A percentile compares a stretch with the other conserved stretches of the same genome.
These are phyloP conservation scores for Eucalyptus lansdowneana DNA, from an alignment of 345 rosid genomes.

Conservation along the genomic window DNA sequence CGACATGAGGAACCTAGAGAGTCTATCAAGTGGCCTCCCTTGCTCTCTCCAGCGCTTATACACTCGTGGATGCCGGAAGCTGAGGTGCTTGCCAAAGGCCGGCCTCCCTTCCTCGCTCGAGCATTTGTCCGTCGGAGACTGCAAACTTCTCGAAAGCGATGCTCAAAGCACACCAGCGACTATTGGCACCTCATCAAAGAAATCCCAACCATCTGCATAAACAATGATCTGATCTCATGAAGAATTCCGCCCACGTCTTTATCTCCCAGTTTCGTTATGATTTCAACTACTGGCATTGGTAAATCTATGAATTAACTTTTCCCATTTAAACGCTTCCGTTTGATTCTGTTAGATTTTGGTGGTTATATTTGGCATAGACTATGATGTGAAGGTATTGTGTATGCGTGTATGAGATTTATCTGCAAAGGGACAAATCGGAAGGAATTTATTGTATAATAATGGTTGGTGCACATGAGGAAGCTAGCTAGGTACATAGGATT, in stretches of 20 bases:
- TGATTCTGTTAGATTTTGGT: not conserved
- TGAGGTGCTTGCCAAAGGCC: too few species aligned
- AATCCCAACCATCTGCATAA: not conserved
- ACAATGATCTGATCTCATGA: not conserved
- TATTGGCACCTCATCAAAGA: not conserved
- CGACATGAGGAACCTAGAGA: too few species aligned
- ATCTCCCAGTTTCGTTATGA: not conserved
- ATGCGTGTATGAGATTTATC: not conserved
- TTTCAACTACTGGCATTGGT: not conserved
- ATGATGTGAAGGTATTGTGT: not conserved
- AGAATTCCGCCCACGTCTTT: not conserved
- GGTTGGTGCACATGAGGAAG: not conserved
- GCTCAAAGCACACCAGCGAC: not conserved
- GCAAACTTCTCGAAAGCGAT: not conserved
- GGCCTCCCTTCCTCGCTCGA: not conserved
- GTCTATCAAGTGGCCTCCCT: too few species aligned
- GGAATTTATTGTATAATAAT: not conserved
- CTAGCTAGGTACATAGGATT: too few species aligned
- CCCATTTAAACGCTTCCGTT: not conserved
- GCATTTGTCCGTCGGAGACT: not conserved
- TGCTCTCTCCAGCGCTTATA: too few species aligned
- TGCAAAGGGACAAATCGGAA: not conserved
- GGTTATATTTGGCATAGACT: not conserved
- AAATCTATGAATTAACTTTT: not conserved
- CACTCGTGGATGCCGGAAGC: too few species aligned